A percentile compares a stretch with the other conserved stretches of the same genome.
phyloP scores from a whole-genome alignment of 495 filamentous ascomycete genomes.

The Penicillium coffeae region DNA sequence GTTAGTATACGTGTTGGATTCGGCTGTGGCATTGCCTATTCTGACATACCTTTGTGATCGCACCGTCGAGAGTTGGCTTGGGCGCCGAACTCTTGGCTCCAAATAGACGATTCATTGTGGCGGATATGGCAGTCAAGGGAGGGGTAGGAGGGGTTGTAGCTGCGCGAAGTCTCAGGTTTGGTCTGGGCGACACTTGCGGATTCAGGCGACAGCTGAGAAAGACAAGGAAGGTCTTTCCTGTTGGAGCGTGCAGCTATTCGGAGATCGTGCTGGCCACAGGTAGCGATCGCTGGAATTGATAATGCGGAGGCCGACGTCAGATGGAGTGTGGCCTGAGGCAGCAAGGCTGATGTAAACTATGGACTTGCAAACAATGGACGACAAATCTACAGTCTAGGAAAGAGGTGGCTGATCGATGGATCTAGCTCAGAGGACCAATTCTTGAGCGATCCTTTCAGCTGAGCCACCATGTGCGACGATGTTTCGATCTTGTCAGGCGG shows the following conservation, averaged over 20 bases:
- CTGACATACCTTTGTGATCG: conserved; percentile 71
- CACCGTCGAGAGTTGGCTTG: conserved; percentile 83
- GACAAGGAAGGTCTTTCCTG: too few relatives aligned
- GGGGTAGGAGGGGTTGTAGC: conserved; percentile 1
- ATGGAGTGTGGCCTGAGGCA: conserved; percentile 6
- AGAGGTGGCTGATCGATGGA: too few relatives aligned
- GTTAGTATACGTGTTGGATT: conserved; percentile 2
- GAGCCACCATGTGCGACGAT: background rate
- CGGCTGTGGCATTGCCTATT: conserved; percentile 3
- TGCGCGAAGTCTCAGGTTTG: too few relatives aligned
- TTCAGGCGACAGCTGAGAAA: too few relatives aligned
- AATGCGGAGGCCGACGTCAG: conserved; percentile 25
- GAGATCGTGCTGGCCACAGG: background rate
- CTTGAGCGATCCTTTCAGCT: background rate
- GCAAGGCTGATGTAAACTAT: background rate
- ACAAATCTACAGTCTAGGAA: too few relatives aligned
- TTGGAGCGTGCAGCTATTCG: too few relatives aligned
- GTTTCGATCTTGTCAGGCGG: background rate
- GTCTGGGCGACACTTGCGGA: too few relatives aligned
- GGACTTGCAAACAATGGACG: too few relatives aligned
- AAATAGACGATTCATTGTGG: conserved; percentile 91
- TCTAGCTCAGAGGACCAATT: background rate
- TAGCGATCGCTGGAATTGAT: conserved; percentile 4
- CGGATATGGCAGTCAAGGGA: conserved; percentile 3
- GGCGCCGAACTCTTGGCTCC: conserved; percentile 83